Evolutionary conservation across 305 asterid species (phyloP), one percentile per base, ranked within the genome.

Genomic region (Coffea humblotiana): DNA sequence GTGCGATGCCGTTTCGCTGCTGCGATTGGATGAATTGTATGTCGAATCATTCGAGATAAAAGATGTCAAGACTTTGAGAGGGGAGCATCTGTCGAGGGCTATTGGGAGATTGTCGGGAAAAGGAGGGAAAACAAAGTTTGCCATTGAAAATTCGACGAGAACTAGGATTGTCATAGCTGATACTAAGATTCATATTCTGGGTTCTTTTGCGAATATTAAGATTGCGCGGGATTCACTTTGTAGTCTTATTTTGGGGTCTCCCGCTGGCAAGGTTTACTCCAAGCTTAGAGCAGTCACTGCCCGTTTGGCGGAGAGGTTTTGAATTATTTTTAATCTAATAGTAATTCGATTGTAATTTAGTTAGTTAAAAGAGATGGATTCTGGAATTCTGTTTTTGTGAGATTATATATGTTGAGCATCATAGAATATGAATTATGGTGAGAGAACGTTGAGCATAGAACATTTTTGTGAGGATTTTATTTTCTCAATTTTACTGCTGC

Each of bases 221-320:
- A 85, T 92, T 47, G 96, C 98, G 0, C 90, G 97, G 85, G 96
- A 90, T 81, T 90, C 98, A 3, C 88, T 93, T 7, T 93, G 97
- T 75, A 89, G 94, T 86, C 89, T 93, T 69, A 93, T 92, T 25
- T 63, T 92, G 91, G 97, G 97, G 1, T 93, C 98, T 0, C 98
- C 97, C 25, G 98, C 98, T 65, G 96, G 91, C 43, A 93, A 93
- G 83, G 98, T 93, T n/a, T 93, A 92, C 54, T 93, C 97, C 0
- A 92, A 93, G 84, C 89, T 92, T 51, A 90, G 98, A 78, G 88
- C 95, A 0, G 96, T 93, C 27, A 80, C 87, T 52, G 92, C 93
- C 32, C 89, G 95, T 7, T 85, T 88, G 71, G 92, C 93, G 0
- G 97, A 93, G 72, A 87, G 93, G 92, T 88, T 91, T 84, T 91